Conservation (phyloP, 2,329 filamentous ascomycete species). For the Davidsoniella virescens region DNA sequence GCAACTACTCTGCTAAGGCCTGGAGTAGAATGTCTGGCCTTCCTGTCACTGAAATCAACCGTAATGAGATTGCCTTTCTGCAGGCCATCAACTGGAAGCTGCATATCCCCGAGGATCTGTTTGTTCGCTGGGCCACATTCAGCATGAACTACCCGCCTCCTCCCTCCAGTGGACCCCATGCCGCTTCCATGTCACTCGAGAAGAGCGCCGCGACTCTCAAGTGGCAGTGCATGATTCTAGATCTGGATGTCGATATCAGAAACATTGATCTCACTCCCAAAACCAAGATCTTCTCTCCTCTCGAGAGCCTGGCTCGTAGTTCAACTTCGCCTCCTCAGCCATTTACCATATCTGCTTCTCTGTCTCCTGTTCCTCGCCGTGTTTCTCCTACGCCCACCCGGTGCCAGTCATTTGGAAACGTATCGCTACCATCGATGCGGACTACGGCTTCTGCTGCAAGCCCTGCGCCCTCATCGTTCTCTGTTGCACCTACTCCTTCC, state of each 20-base stretch:
- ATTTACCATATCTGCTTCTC: background rate
- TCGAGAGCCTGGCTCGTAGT: background rate
- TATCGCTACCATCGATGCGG: conserved; percentile 32
- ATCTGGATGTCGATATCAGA: conserved; percentile 39
- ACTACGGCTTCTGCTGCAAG: conserved; percentile 36
- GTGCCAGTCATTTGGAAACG: conserved; percentile 21
- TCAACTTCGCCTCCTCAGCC: background rate
- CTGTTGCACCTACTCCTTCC: conserved; percentile 44
- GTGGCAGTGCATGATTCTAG: conserved; percentile 43
- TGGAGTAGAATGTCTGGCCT: conserved; percentile 99
- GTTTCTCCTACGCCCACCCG: conserved; percentile 21
- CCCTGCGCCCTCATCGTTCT: conserved; percentile 38
- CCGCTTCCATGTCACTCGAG: conserved; percentile 15
- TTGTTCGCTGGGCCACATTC: conserved; percentile 87
- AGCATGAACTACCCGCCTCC: conserved; percentile 75
- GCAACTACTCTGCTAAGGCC: conserved; percentile 90
- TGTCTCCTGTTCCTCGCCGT: conserved; percentile 2
- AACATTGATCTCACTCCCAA: conserved; percentile 30
- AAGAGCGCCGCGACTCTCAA: conserved; percentile 22
- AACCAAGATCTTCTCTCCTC: background rate
- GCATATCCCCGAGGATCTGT: conserved; percentile 76
- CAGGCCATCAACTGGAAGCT: conserved; percentile 84
- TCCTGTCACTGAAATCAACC: conserved; percentile 83
- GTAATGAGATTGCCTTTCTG: conserved; percentile 88
- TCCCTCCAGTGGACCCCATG: conserved; percentile 35